Evolutionary conservation across 1,284 basidiomycete genomes (phyloP).

Genomic region (Chalciporus piperatoides): DNA sequence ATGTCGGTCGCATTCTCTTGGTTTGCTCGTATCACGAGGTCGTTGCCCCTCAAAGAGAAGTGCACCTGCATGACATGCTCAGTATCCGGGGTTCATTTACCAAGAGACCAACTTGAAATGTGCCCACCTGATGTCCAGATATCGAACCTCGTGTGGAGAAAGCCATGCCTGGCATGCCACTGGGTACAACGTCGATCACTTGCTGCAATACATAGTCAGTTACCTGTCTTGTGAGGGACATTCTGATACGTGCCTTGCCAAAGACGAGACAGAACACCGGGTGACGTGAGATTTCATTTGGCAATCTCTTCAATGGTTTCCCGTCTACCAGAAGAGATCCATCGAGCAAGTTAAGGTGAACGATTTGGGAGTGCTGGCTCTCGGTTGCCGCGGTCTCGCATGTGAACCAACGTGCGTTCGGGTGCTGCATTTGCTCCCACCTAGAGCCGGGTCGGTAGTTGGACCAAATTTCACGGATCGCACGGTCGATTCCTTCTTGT

Average conservation of each 20-base stretch:
- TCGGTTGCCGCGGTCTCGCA: constrained; percentile 4
- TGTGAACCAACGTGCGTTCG: constrained; percentile 38
- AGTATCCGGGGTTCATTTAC: background rate
- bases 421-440: constrained; percentile 31
- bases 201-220: constrained; percentile 23
- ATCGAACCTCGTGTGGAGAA: constrained; percentile 31
- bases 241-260: constrained; percentile 20
- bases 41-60: constrained; percentile 27
- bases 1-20: background rate
- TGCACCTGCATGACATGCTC: constrained; percentile 22
- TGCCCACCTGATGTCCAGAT: constrained; percentile 2
- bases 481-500: constrained; percentile 32
- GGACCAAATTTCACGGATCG: constrained; percentile 37
- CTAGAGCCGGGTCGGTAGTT: constrained; percentile 28
- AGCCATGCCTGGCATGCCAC: constrained; percentile 34
- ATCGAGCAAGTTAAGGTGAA: constrained; percentile 40
- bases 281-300: constrained; percentile 32
- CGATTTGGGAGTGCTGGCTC: constrained; percentile 14
- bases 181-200: constrained; percentile 37
- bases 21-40: constrained; percentile 33
- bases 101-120: background rate
- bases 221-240: background rate
- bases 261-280: constrained; percentile 35
- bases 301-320: constrained; percentile 38
- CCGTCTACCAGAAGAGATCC: constrained; percentile 44